A percentile compares a stretch with the other conserved stretches of the same genome.
Evolutionary conservation across 2,329 filamentous ascomycete species (phyloP).

Genomic region (Pseudovirgaria hyperparasitica): DNA sequence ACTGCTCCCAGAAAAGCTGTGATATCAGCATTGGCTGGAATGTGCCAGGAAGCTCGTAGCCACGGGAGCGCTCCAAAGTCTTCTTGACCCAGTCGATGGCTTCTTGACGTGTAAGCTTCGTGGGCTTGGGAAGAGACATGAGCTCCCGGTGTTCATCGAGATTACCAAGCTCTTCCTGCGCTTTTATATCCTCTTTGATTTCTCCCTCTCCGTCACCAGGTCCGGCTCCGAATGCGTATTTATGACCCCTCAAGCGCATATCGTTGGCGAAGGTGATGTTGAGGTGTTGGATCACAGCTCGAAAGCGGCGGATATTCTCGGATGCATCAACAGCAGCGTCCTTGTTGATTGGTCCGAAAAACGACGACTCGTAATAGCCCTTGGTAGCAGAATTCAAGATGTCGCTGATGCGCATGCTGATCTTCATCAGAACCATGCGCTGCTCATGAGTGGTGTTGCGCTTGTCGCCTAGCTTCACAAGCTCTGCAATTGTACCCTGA

Average conservation of each 20-base stretch:
- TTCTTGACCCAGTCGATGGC: slow-evolving; percentile 29
- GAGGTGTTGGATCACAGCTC: slow-evolving; percentile 41
- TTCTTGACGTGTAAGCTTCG: slow-evolving; percentile 17
- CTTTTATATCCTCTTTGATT: slow-evolving; percentile 5
- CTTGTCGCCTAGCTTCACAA: slow-evolving; percentile 37
- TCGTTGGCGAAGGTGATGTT: slow-evolving; percentile 33
- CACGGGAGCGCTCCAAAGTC: slow-evolving; percentile 32
- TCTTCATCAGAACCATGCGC: slow-evolving; percentile 31
- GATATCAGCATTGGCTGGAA: slow-evolving; percentile 48
- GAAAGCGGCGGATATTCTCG: slow-evolving; percentile 33
- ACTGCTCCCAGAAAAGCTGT: slow-evolving; percentile 49
- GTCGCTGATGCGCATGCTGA: slow-evolving; percentile 32
- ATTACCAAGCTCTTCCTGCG: slow-evolving; percentile 2
- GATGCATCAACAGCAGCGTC: slow-evolving; percentile 8
- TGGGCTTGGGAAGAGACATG: slow-evolving; percentile 7
- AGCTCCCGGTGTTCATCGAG: slow-evolving; percentile 2
- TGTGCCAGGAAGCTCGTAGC: slow-evolving; percentile 45
- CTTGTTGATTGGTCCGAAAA: slow-evolving; percentile 31
- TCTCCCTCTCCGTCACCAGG: slow-evolving; percentile 9
- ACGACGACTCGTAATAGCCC: slow-evolving; percentile 39
- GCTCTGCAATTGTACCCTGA: slow-evolving; percentile 10
- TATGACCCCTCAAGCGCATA: slow-evolving; percentile 32
- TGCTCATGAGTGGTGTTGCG: slow-evolving; percentile 37
- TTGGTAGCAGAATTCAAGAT: slow-evolving; percentile 35
- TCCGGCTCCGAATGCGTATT: slow-evolving; percentile 9